These are phyloP conservation scores for Botrytis hyacinthi DNA, from an alignment of 2,329 filamentous ascomycete genomes.

Conservation along the genomic window DNA sequence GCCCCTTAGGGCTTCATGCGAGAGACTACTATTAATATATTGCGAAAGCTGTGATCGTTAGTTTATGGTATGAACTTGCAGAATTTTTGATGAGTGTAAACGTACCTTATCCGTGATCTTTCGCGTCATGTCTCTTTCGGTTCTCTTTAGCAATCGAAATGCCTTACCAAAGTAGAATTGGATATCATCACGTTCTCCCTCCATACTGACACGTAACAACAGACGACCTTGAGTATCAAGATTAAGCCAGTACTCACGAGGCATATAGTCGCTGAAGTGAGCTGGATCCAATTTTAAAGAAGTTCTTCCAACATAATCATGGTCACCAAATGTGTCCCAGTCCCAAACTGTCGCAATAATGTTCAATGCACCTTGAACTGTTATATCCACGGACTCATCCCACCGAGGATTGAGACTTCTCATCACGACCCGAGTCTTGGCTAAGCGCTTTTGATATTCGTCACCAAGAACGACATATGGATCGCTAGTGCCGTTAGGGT, in stretches of 20 bases:
- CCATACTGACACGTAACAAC: constrained; percentile 92
- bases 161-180: constrained; percentile 98
- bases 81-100: not conserved
- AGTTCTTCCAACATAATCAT: constrained; percentile 96
- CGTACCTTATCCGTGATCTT: constrained; percentile 94
- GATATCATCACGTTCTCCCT: constrained; percentile 96
- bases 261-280: constrained; percentile 94
- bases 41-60: constrained; percentile 65
- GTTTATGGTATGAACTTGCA: constrained; percentile 17
- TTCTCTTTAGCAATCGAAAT: constrained; percentile 90
- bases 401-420: constrained; percentile 89
- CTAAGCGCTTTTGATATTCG: constrained; percentile 94
- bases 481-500: constrained; percentile 90
- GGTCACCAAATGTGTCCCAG: constrained; percentile 94
- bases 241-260: constrained; percentile 95
- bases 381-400: constrained; percentile 97
- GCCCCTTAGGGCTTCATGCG: constrained; percentile 72
- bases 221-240: constrained; percentile 92
- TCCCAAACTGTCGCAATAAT: constrained; percentile 98
- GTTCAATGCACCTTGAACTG: constrained; percentile 85
- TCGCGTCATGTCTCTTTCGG: constrained; percentile 95
- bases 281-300: constrained; percentile 96
- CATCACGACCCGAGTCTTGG: constrained; percentile 91
- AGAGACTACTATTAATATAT: constrained; percentile 88
- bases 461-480: constrained; percentile 96